Evolutionary conservation across 164 flowering plant genomes (phyloP), one percentile per base, ranked within the genome.

Genomic region (Umbilicus rupestris): DNA sequence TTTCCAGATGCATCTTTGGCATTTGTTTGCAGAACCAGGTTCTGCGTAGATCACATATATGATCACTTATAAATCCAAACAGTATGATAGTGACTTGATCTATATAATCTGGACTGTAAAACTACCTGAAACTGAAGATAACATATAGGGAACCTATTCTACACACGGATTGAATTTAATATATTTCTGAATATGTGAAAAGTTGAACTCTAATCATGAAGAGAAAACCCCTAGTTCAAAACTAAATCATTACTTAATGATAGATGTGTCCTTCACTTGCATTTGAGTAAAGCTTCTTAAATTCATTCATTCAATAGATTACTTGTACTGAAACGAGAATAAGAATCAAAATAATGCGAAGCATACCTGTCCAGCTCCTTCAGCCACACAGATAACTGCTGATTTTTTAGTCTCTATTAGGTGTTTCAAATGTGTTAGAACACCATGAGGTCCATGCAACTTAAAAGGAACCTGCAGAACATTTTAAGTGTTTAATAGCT

Each of bases 1-100:
- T 88, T 90, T 70, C 98, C 98, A 68, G 96, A 90, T 66, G 96
- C 90, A 83, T 90, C 94, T 37, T 62, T 88, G 55, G 90, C 96
- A 84, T 88, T 90, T 28, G 86, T 88, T 75, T 78, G 81, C 83
- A 83, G 72, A 29, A 92, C 70, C 65, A 87, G 76, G 81, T 80
- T 75, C 98, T 90, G 88, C 78, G 77, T 29, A 39, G 47, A 58
- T 63, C 29, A 39, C 7, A 4, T 59, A 63, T 58, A 30, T 67
- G 24, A 22, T 59, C 16, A 55, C 7, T 28, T 14, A 2, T 26
- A 4, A 33, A 55, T 26, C 19, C 60, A 22, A 29, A 55, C 60
- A 55, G 22, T 17, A 16, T 45, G 49, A 45, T 45, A 45, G 14
- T 42, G n/a, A 16, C 45, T 41, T 41, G 12, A n/a, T n/a, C n/a